phyloP scores from a whole-genome alignment of 345 rosid genomes.

The Salix dunnii region DNA sequence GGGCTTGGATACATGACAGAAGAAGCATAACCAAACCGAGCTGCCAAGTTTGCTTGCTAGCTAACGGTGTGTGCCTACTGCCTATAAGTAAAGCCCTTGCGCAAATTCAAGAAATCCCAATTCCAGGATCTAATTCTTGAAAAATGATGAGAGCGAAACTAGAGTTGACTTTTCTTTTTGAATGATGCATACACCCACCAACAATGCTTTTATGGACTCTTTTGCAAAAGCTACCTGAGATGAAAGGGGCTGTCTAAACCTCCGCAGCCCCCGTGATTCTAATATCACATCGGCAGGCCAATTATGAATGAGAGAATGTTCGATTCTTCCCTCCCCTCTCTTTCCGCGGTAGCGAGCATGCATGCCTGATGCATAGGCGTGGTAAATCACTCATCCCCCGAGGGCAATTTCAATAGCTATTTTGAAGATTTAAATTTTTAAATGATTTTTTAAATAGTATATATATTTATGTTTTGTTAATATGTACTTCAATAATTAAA shows the following conservation, averaged over 20 bases:
- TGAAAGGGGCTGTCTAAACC: too few relatives aligned
- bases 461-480: too few relatives aligned
- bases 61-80: neutral
- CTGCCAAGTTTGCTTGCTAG: neutral
- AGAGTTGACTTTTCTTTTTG: neutral
- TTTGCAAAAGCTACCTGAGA: too few relatives aligned
- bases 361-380: too few relatives aligned
- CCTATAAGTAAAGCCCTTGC: neutral
- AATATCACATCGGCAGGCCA: too few relatives aligned
- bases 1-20: neutral
- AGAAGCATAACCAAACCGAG: neutral
- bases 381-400: too few relatives aligned
- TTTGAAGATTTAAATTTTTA: too few relatives aligned
- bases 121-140: neutral
- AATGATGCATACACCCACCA: neutral
- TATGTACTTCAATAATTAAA: too few relatives aligned
- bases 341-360: neutral
- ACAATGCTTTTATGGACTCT: too few relatives aligned
- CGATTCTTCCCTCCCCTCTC: neutral
- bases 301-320: neutral
- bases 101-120: neutral
- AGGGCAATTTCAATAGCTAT: too few relatives aligned
- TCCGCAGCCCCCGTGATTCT: too few relatives aligned
- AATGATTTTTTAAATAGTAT: too few relatives aligned
- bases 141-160: neutral